Conservation (phyloP, 345 rosid genomes). For the Eucalyptus sideroxylon region DNA sequence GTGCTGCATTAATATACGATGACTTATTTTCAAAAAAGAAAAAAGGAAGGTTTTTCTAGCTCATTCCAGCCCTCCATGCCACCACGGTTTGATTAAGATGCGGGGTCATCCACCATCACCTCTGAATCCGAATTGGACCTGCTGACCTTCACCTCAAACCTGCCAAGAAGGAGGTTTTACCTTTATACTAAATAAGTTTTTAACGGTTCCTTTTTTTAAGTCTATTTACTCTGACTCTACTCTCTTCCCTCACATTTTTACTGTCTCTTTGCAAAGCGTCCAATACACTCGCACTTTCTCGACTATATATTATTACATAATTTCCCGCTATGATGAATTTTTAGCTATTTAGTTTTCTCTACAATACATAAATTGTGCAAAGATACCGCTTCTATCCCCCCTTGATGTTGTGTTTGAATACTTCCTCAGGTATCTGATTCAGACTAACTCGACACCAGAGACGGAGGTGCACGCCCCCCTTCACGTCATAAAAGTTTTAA, state of each 20-base stretch:
- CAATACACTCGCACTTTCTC: neutral
- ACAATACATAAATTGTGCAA: neutral
- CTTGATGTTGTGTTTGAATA: neutral
- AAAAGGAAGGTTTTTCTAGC: neutral
- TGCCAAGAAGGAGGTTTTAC: neutral
- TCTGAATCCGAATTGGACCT: neutral
- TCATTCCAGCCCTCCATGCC: neutral
- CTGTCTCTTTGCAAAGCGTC: no score
- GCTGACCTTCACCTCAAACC: neutral
- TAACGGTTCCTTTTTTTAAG: no score
- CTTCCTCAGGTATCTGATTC: neutral
- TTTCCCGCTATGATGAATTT: neutral
- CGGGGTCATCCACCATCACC: neutral
- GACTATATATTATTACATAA: neutral
- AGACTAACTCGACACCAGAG: neutral
- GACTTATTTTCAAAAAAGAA: fast-evolving
- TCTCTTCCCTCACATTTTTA: no score
- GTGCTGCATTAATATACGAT: fast-evolving
- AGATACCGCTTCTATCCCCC: neutral
- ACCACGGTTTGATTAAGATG: neutral
- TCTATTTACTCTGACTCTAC: fast-evolving
- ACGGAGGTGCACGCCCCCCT: neutral
- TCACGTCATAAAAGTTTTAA: neutral
- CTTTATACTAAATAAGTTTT: no score
- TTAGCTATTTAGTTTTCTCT: neutral